Evolutionary conservation across 2,329 filamentous ascomycete species (phyloP).

Genomic region (Penicillium sp.): DNA sequence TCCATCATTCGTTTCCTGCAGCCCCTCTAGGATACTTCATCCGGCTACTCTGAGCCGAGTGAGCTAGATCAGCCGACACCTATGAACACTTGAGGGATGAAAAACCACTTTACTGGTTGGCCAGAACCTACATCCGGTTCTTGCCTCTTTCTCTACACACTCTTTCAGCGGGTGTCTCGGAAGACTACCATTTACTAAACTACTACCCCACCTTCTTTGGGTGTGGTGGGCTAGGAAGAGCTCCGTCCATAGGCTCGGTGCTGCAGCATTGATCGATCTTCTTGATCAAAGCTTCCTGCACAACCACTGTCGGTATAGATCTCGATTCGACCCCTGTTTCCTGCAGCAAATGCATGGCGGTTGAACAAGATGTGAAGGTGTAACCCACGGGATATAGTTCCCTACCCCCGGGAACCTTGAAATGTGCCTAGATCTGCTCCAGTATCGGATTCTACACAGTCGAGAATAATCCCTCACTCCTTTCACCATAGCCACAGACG

Average conservation of each 20-base stretch:
- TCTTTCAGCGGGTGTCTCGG: slow-evolving; percentile 13
- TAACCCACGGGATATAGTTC: slow-evolving; percentile 1
- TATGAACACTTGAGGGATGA: slow-evolving; percentile 16
- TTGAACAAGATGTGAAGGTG: slow-evolving; percentile 1
- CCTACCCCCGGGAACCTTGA: neutral
- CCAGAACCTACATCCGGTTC: slow-evolving; percentile 2
- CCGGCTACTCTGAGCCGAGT: slow-evolving; percentile 4
- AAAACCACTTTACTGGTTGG: slow-evolving; percentile 12
- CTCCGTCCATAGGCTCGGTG: neutral
- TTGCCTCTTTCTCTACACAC: neutral
- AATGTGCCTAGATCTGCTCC: neutral
- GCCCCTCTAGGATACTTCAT: neutral
- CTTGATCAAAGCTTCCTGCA: neutral
- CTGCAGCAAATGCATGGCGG: slow-evolving; percentile 1
- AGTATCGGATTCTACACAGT: neutral
- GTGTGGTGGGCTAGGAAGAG: slow-evolving; percentile 11
- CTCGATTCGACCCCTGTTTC: neutral
- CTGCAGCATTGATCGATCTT: neutral
- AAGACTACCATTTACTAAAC: slow-evolving; percentile 1
- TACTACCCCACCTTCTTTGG: slow-evolving; percentile 3
- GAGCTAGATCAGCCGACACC: slow-evolving; percentile 22
- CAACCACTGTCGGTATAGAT: neutral
- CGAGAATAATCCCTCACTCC: neutral
- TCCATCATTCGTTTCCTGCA: neutral
- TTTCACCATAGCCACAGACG: neutral